Base-by-base conservation (phyloP, 2,329 filamentous ascomycete genomes). In the Macrophomina phaseolina region DNA sequence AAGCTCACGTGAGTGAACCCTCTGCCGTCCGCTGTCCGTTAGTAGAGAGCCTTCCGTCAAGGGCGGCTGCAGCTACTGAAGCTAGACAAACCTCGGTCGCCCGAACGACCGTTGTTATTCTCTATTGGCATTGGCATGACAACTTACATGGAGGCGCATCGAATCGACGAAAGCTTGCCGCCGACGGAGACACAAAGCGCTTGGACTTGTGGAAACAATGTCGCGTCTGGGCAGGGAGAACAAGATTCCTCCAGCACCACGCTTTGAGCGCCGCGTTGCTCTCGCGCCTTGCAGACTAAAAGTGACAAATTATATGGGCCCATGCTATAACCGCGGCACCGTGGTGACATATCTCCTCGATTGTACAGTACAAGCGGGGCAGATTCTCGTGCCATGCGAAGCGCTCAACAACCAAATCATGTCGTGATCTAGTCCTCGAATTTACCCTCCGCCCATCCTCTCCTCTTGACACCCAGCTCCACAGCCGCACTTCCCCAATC, bases 401-500 rank as follows among this genome's bases (percentile, higher is more conserved):
- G 12, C 23, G n/a, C 46, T n/a, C 16, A 8, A 36, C 58, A 23
- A n/a, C 28, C 7, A 23, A 23, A 32, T 36, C 58, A 28, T 32
- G 42, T 5, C n/a, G 30, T n/a, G 34, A 55, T 64, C 72, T 73
- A 84, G 49, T 83, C 81, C 63, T 83, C 75, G 71, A 87, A 83
- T 76, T 81, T 85, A 52, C 94, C 94, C 69, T 90, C 87, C 2
- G 87, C 86, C 94, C 94, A 98, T 61, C 89, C 90, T 79, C 85
- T 91, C 77, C 91, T 88, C 89, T 97, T 98, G 18, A 91, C 86
- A 5, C 91, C 94, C 83, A 99, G 86, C 84, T 99, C 95, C 40
- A 99, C 95, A 5, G 95, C 95, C 23, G 94, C 95, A 72, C 88
- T 85, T 3, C 95, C 95, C 95, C 95, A 99, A 79, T 98, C 94